Evolutionary conservation across 1,139 yeast species (phyloP), one percentile per base, ranked within the genome.

Genomic region (Taphrina deformans): DNA sequence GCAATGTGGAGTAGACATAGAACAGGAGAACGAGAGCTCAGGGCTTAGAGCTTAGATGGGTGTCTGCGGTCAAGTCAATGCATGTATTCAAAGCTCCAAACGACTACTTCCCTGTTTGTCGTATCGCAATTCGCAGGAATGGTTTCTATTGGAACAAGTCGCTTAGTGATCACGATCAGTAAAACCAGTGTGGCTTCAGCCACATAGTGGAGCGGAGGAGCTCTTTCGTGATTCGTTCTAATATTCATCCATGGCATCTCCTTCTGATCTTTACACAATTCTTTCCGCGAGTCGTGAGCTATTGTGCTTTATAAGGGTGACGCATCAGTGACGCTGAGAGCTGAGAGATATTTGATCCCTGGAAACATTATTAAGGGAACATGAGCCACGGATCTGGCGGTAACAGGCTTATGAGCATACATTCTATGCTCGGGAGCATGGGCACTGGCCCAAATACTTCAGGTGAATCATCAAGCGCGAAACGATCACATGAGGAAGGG

Each of bases 1-100:
- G 80, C 90, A 40, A 87, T 81, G 29, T 52, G 65, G 65, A 55
- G 61, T 46, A 55, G 46, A 46, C 38, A 55, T 23, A 35, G 58
- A 21, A 24, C 33, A 10, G 58, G 58, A 38, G 48, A 27, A 14
- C 44, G n/a, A 5, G 58, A 53, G 23, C 23, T 53, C 9, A 24
- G 27, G 21, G 23, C 52, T 6, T 26, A 14, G 9, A 23, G n/a
- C 23, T n/a, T n/a, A n/a, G n/a, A n/a, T n/a, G n/a, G n/a, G n/a
- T n/a, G n/a, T n/a, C n/a, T n/a, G n/a, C n/a, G n/a, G n/a, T n/a
- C n/a, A n/a, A n/a, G n/a, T n/a, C n/a, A n/a, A n/a, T n/a, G n/a
- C n/a, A n/a, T n/a, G n/a, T n/a, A n/a, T n/a, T n/a, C n/a, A n/a
- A n/a, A n/a, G n/a, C n/a, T n/a, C n/a, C n/a, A n/a, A n/a, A n/a